phyloP scores from a whole-genome alignment of 2,329 filamentous ascomycete genomes.

The Monilinia fructicola region DNA sequence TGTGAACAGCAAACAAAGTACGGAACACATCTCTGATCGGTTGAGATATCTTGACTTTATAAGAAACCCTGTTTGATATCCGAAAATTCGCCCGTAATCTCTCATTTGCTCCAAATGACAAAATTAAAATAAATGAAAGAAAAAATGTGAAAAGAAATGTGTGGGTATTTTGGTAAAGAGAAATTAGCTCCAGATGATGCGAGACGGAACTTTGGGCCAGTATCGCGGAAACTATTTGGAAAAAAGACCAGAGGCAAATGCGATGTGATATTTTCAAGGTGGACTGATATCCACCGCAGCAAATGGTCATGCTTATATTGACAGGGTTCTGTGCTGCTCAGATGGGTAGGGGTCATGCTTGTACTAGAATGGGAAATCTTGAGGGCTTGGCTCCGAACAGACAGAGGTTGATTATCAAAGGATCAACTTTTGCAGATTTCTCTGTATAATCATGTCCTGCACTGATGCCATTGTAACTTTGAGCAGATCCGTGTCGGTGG shows the following conservation, averaged over 20 bases:
- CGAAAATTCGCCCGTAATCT: background rate
- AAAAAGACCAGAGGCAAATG: conserved; percentile 8
- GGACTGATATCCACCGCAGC: conserved; percentile 11
- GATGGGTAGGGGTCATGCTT: conserved; percentile 11
- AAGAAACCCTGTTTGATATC: conserved; percentile 16
- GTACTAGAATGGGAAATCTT: background rate
- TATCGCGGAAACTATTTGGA: conserved; percentile 8
- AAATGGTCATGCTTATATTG: conserved; percentile 4
- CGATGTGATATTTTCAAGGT: background rate
- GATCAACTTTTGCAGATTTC: conserved; percentile 77
- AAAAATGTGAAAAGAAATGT: conserved; percentile 2
- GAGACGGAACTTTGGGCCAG: conserved; percentile 5
- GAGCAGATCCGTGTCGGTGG: conserved; percentile 68
- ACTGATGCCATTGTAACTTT: conserved; percentile 86
- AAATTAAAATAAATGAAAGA: conserved; percentile 5
- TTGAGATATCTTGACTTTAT: conserved; percentile 12
- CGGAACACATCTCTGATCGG: conserved; percentile 5
- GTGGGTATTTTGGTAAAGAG: conserved; percentile 18
- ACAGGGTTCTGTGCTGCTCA: conserved; percentile 21
- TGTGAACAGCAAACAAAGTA: conserved; percentile 6
- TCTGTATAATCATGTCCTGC: conserved; percentile 85
- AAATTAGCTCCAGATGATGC: conserved; percentile 11
- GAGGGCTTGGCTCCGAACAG: conserved; percentile 22
- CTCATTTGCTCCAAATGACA: background rate
- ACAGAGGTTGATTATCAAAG: conserved; percentile 48